phyloP scores from a whole-genome alignment of 345 rosid genomes.

The Viola odorata region DNA sequence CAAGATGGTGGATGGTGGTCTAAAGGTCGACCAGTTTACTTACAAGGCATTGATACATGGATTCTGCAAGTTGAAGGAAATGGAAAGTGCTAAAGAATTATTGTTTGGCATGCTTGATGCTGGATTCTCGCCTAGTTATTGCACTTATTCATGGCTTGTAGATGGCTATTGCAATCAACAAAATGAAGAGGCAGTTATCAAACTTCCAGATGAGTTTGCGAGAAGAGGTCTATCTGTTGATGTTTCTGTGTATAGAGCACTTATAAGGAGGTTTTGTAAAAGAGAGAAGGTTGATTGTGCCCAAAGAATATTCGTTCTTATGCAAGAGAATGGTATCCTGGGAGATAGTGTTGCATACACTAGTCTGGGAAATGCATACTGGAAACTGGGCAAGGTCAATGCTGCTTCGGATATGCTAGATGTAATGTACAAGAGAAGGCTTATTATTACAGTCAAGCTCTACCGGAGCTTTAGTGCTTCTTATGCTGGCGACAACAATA shows the following conservation, averaged over 20 bases:
- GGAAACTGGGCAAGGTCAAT: conserved; percentile 63
- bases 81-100: conserved; percentile 66
- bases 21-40: conserved; percentile 58
- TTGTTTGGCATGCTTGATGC: conserved; percentile 62
- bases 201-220: conserved; percentile 56
- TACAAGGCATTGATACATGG: conserved; percentile 81
- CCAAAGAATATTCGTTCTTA: conserved; percentile 39
- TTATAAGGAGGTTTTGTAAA: conserved; percentile 80
- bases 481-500: conserved; percentile 40
- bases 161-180: conserved; percentile 56
- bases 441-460: conserved; percentile 64
- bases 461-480: conserved; percentile 60
- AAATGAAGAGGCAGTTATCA: conserved; percentile 41
- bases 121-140: conserved; percentile 73
- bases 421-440: conserved; percentile 66
- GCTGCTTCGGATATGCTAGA: conserved; percentile 53
- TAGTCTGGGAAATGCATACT: conserved; percentile 64
- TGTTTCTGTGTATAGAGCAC: conserved; percentile 69
- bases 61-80: conserved; percentile 61
- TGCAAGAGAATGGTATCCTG: conserved; percentile 58
- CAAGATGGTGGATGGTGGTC: conserved; percentile 75
- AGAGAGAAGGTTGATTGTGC: conserved; percentile 56
- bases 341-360: conserved; percentile 72
- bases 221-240: conserved; percentile 50
- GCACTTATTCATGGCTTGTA: conserved; percentile 74